Evolutionary conservation across 257 asterid genomes (phyloP).

Genomic region (Schizonepeta tenuifolia): DNA sequence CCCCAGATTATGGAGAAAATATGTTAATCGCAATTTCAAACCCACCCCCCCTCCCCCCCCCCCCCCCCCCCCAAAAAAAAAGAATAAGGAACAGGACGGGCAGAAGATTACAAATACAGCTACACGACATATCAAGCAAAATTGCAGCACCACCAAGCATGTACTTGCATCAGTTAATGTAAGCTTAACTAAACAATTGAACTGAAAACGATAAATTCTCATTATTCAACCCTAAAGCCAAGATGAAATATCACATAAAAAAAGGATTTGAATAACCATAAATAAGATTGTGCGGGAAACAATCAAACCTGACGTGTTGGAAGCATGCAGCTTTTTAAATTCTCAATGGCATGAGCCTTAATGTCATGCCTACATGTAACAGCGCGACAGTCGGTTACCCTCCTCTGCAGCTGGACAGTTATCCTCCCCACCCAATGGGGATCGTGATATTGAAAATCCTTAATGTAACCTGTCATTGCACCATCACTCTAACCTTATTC

Average conservation of each 20-base stretch:
- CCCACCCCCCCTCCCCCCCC: too few relatives aligned
- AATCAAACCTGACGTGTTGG: conserved; percentile 89
- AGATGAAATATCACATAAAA: conserved; percentile 15
- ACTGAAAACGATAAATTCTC: neutral
- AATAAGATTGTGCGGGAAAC: neutral
- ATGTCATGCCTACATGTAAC: conserved; percentile 84
- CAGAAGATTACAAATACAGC: neutral
- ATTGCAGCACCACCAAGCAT: too few relatives aligned
- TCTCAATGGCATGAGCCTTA: conserved; percentile 58
- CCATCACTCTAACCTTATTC: conserved; percentile 29
- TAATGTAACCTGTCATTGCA: conserved; percentile 74
- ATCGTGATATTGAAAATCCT: conserved; percentile 76
- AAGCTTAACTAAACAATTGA: neutral
- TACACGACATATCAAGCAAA: neutral
- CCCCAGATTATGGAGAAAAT: neutral
- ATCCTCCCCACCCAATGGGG: conserved; percentile 86
- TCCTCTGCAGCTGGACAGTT: conserved; percentile 82
- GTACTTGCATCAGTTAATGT: too few relatives aligned
- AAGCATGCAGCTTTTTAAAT: conserved; percentile 66
- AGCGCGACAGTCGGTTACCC: conserved; percentile 89
- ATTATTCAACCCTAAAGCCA: conserved; percentile 1
- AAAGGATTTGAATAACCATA: neutral
- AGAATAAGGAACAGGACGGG: neutral
- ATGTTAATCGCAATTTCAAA: too few relatives aligned
- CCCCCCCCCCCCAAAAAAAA: neutral